Evolutionary conservation across 192 early-diverging fungal species (phyloP), one percentile per base, ranked within the genome.

Genomic region (Spizellomyces sp.): DNA sequence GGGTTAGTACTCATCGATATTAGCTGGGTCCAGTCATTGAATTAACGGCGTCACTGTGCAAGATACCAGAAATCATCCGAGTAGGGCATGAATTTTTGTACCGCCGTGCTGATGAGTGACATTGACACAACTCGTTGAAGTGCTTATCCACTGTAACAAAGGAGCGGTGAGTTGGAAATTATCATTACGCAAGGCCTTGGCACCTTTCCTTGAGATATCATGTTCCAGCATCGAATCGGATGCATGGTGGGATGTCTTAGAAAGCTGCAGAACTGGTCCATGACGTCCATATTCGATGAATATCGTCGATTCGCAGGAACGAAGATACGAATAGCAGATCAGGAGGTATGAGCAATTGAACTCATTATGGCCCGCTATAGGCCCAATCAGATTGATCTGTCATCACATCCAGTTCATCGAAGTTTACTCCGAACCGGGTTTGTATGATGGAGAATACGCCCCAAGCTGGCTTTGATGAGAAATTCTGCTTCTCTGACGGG

Each of bases 231-330:
- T 75, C 88, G 97, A n/a, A 95, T 96, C 6, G 97, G 95, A 1
- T 99, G 97, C 75, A 70, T 99, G 43, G 89, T 99, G 46, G 97
- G 96, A 6, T 97, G 95, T 55, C 81, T 99, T 65, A 80, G 97
- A n/a, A 96, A 95, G 64, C 69, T 97, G 41, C 94, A 96, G 66
- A 88, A 93, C 60, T 99, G 97, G 97, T 90, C 91, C 1, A 87
- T 94, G 64, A 95, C 96, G 0, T 91, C 92, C n/a, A 97, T 96
- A 42, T 99, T 98, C 88, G 95, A 96, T 73, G 97, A 99, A 75
- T 99, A 99, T 76, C 85, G 95, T 47, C 78, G 93, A 17, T 99
- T 95, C 68, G 91, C 96, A 5, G 96, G 94, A 36, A 88, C 89
- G 14, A 95, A 93, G 77, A 89, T 94, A 21, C 74, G 90, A 56